phyloP scores from a whole-genome alignment of 352 stramenopile species.

The Thalassiosira delicatula region DNA sequence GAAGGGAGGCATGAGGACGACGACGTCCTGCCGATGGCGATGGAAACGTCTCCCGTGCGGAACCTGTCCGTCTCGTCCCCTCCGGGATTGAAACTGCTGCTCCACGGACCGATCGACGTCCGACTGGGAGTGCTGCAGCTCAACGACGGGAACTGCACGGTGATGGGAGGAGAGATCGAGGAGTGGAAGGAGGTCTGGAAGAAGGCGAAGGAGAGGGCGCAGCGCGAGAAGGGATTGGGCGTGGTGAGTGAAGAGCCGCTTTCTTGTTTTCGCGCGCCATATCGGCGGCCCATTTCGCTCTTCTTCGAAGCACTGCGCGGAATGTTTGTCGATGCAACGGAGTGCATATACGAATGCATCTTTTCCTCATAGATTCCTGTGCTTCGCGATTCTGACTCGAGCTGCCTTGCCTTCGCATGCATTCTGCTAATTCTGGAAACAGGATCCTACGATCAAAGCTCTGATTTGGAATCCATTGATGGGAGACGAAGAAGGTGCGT shows the following conservation, averaged over 20 bases:
- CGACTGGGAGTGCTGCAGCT: constrained; percentile 68
- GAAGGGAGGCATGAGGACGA: background rate
- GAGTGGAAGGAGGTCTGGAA: constrained; percentile 62
- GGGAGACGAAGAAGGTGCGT: constrained; percentile 54
- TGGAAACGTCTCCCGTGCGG: constrained; percentile 65
- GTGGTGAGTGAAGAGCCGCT: constrained; percentile 24
- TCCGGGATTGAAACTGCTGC: constrained; percentile 73
- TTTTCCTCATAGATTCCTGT: no score
- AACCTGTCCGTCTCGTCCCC: constrained; percentile 42
- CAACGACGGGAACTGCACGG: constrained; percentile 61
- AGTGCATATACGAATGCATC: no score
- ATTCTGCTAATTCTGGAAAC: no score
- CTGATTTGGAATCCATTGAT: constrained; percentile 70
- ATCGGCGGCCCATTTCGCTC: no score
- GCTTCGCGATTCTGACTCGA: no score
- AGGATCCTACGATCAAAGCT: constrained; percentile 77
- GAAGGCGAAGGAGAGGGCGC: constrained; percentile 59
- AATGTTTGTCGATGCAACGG: no score
- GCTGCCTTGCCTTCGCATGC: no score
- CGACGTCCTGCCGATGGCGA: constrained; percentile 41
- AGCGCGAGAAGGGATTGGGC: constrained; percentile 61
- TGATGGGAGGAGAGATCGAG: constrained; percentile 67
- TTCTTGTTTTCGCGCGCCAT: background rate
- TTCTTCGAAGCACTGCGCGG: no score
- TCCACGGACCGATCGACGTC: constrained; percentile 64